phyloP scores from a whole-genome alignment of 2,329 filamentous ascomycete genomes.

The Clonostachys rhizophaga region DNA sequence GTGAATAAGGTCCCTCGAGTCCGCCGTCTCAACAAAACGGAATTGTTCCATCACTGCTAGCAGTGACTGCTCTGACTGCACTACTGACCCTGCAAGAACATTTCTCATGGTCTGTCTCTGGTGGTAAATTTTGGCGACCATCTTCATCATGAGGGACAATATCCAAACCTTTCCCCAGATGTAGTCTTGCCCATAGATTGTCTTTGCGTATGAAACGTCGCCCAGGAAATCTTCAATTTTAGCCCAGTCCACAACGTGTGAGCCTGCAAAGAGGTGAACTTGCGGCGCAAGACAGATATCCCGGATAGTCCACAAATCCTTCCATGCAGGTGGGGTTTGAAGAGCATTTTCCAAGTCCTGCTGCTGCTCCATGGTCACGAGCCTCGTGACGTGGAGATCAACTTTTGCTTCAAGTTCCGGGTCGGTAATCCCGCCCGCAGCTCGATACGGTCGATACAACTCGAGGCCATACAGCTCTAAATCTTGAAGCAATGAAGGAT shows the following conservation, averaged over 20 bases:
- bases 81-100: neutral
- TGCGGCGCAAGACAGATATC: neutral
- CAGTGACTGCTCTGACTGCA: neutral
- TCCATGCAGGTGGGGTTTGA: neutral
- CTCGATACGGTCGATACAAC: too few relatives aligned
- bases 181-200: neutral
- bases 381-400: too few relatives aligned
- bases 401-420: too few relatives aligned
- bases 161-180: neutral
- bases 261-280: conserved; percentile 1
- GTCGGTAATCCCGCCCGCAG: too few relatives aligned
- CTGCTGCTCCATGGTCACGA: too few relatives aligned
- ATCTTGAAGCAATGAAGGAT: too few relatives aligned
- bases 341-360: too few relatives aligned
- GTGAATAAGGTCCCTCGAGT: neutral
- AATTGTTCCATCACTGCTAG: neutral
- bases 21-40: neutral
- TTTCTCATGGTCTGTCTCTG: neutral
- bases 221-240: neutral
- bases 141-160: neutral
- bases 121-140: neutral
- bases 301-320: neutral
- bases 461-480: too few relatives aligned
- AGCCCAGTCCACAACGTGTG: conserved; percentile 1
- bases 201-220: neutral